phyloP scores from a whole-genome alignment of 306 rosid species.

The Vigna hirtella region DNA sequence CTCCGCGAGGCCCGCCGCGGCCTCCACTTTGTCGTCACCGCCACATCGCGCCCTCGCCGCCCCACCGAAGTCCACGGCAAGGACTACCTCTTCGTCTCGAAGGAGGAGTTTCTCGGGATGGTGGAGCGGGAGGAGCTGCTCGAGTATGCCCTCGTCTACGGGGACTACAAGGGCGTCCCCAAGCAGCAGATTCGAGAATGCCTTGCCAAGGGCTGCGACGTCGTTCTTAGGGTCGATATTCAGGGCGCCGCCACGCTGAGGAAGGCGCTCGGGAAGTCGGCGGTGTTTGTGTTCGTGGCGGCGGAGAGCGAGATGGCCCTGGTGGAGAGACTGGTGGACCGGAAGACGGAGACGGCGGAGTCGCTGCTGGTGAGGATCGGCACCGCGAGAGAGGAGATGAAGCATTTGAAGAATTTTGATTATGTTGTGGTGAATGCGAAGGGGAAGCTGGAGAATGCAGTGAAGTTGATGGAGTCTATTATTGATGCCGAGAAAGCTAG shows the following conservation, averaged over 20 bases:
- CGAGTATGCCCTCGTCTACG: constrained; percentile 89
- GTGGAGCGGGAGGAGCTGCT: constrained; percentile 70
- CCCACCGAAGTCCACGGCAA: constrained; percentile 70
- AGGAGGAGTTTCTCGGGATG: constrained; percentile 75
- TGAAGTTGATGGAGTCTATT: constrained; percentile 69
- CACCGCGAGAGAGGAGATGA: constrained; percentile 91
- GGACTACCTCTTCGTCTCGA: constrained; percentile 75
- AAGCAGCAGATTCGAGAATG: constrained; percentile 82
- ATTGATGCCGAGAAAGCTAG: constrained; percentile 92
- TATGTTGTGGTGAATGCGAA: constrained; percentile 88
- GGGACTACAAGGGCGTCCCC: constrained; percentile 93
- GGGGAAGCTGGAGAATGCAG: constrained; percentile 85
- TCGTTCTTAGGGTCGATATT: constrained; percentile 84
- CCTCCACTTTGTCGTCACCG: constrained; percentile 87
- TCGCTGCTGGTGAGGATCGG: constrained; percentile 78
- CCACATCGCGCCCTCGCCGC: constrained; percentile 73
- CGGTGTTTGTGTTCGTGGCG: constrained; percentile 73
- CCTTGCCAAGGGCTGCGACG: constrained; percentile 76
- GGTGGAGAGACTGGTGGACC: constrained; percentile 83
- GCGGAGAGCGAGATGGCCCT: constrained; percentile 83
- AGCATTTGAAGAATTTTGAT: constrained; percentile 73
- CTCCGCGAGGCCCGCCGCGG: constrained; percentile 61
- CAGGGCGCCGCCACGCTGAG: constrained; percentile 90
- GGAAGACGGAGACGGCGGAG: constrained; percentile 85
- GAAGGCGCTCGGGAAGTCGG: constrained; percentile 72